Conservation (phyloP, 2,329 filamentous ascomycete genomes). For the Fusarium dlaminii region DNA sequence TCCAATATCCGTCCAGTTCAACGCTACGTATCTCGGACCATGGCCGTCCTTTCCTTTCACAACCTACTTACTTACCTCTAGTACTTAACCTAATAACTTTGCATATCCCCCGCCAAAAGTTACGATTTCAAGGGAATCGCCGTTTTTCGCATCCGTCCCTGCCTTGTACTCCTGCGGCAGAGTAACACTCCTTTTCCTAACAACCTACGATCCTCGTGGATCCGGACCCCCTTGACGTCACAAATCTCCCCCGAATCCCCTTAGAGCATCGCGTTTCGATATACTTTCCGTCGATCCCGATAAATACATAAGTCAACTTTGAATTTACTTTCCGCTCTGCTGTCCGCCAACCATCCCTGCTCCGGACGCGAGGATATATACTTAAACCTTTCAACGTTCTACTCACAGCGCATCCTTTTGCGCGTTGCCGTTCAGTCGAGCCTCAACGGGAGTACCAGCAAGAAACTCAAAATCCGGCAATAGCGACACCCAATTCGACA, state of each 20-base stretch:
- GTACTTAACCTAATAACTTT: conserved; percentile 14
- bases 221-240: conserved; percentile 42
- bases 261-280: conserved; percentile 30
- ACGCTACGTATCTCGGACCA: conserved; percentile 19
- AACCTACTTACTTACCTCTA: background rate
- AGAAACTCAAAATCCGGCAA: conserved; percentile 36
- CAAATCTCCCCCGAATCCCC: conserved; percentile 29
- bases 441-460: conserved; percentile 19
- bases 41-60: conserved; percentile 1
- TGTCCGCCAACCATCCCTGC: conserved; percentile 2
- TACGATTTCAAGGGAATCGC: background rate
- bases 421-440: background rate
- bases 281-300: conserved; percentile 38
- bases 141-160: conserved; percentile 7
- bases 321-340: conserved; percentile 26
- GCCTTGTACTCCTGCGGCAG: conserved; percentile 19
- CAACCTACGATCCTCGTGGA: conserved; percentile 18
- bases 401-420: background rate
- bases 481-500: conserved; percentile 15
- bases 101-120: conserved; percentile 15
- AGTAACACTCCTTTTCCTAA: conserved; percentile 20
- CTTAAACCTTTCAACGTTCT: background rate
- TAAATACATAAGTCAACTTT: conserved; percentile 22
- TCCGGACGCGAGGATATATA: background rate
- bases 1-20: conserved; percentile 13